These are phyloP conservation scores for Cercophora samala DNA, from an alignment of 495 filamentous ascomycete species.

Conservation along the genomic window DNA sequence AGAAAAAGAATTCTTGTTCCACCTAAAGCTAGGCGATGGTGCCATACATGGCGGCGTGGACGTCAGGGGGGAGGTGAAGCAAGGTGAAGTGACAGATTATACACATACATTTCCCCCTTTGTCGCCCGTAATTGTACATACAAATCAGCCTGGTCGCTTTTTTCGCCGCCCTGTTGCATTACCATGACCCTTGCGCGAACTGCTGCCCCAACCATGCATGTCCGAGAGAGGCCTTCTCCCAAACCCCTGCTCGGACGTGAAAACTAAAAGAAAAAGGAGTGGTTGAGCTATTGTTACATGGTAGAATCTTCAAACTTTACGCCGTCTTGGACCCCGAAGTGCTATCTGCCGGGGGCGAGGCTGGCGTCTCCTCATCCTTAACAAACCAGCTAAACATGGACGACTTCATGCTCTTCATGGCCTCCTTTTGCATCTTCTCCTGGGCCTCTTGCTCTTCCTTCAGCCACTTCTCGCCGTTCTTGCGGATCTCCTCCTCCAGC, in stretches of 20 bases:
- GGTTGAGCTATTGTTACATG: slow-evolving; percentile 1
- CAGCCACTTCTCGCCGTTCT: slow-evolving; percentile 91
- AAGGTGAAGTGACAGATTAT: background rate
- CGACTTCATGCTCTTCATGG: slow-evolving; percentile 74
- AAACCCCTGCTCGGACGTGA: background rate
- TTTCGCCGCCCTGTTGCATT: background rate
- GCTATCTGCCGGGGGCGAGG: background rate
- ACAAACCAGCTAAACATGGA: slow-evolving; percentile 51
- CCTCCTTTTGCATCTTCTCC: slow-evolving; percentile 82
- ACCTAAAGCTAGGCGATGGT: too few relatives aligned
- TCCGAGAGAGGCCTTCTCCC: background rate
- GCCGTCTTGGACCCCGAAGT: slow-evolving; percentile 16
- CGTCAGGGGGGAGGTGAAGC: too few relatives aligned
- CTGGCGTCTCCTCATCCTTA: slow-evolving; percentile 9
- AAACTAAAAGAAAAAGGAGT: background rate
- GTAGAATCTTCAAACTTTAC: background rate
- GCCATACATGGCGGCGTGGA: too few relatives aligned
- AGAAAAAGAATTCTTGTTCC: background rate
- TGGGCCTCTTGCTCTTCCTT: slow-evolving; percentile 82
- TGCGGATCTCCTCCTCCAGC: slow-evolving; percentile 81
- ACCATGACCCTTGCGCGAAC: background rate
- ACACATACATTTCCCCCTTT: background rate
- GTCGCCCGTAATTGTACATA: background rate
- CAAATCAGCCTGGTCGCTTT: background rate
- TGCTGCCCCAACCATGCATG: background rate